Percentiles rank a stretch among this genome's conserved stretches.
These are phyloP conservation scores for Haplosporangium sp. DNA, from an alignment of 371 early-diverging fungal species.

Conservation along the genomic window DNA sequence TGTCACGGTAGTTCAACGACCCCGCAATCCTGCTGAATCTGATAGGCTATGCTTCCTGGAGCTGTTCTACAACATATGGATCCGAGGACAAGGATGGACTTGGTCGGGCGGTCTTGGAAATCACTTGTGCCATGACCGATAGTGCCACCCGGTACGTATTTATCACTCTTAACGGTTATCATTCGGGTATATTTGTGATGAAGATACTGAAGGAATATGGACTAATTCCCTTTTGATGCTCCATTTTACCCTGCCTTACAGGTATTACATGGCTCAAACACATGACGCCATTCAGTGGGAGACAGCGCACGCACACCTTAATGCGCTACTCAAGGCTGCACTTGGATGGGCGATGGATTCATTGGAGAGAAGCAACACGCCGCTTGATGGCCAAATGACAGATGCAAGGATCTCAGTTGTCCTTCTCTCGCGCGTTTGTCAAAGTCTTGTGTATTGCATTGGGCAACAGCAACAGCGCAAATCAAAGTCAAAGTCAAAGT, in stretches of 20 bases:
- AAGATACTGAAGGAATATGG: no score
- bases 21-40: slow-evolving; percentile 28
- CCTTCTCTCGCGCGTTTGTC: slow-evolving; percentile 29
- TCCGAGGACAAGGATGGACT: slow-evolving; percentile 24
- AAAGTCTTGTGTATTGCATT: slow-evolving; percentile 27
- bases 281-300: slow-evolving; percentile 23
- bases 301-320: slow-evolving; percentile 15
- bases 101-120: slow-evolving; percentile 22
- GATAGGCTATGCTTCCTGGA: slow-evolving; percentile 21
- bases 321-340: slow-evolving; percentile 9
- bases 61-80: slow-evolving; percentile 31
- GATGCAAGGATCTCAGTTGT: slow-evolving; percentile 19
- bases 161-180: no score
- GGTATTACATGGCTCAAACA: slow-evolving; percentile 28
- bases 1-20: slow-evolving; percentile 49
- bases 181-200: background rate
- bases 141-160: slow-evolving; percentile 13
- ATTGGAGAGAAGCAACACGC: slow-evolving; percentile 7
- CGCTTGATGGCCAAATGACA: slow-evolving; percentile 7
- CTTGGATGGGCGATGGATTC: slow-evolving; percentile 17
- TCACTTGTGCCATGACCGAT: slow-evolving; percentile 33
- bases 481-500: slow-evolving; percentile 15
- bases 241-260: background rate
- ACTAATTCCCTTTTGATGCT: background rate
- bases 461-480: slow-evolving; percentile 17